A percentile compares a stretch with the other conserved stretches of the same genome.
phyloP scores from a whole-genome alignment of 2,329 filamentous ascomycete genomes.

The Aureobasidium sp. region DNA sequence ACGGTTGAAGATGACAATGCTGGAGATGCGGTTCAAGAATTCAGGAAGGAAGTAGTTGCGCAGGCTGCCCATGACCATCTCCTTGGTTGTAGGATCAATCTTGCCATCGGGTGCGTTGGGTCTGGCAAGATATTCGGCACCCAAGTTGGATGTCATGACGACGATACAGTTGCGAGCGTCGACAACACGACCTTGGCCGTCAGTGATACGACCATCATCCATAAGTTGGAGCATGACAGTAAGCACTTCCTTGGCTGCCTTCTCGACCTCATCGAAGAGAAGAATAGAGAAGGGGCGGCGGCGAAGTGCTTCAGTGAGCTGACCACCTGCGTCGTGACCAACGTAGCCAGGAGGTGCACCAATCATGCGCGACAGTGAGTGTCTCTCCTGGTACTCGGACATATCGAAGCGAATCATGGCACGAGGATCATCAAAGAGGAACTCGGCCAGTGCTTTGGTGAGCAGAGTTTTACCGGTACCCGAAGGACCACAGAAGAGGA shows the following conservation, averaged over 20 bases:
- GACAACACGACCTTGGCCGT: constrained; percentile 89
- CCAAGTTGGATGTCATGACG: constrained; percentile 97
- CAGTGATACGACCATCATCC: constrained; percentile 97
- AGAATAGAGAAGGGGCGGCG: constrained; percentile 96
- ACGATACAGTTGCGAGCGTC: constrained; percentile 98
- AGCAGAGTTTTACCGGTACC: constrained; percentile 97
- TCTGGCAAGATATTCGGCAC: constrained; percentile 85
- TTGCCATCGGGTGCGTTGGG: constrained; percentile 70
- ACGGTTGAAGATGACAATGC: constrained; percentile 96
- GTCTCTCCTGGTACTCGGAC: constrained; percentile 98
- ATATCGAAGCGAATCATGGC: constrained; percentile 99
- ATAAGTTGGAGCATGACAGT: constrained; percentile 98
- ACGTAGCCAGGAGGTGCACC: constrained; percentile 95
- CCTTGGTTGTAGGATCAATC: constrained; percentile 77
- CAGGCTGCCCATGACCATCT: constrained; percentile 84
- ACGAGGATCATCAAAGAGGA: constrained; percentile 94
- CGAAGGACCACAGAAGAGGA: constrained; percentile 97
- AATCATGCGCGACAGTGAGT: constrained; percentile 94
- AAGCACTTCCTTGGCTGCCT: constrained; percentile 94
- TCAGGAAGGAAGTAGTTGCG: constrained; percentile 97
- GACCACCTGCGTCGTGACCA: constrained; percentile 90
- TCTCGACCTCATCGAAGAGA: constrained; percentile 96
- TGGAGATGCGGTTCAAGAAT: constrained; percentile 96
- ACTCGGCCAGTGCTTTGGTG: constrained; percentile 94
- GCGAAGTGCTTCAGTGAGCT: constrained; percentile 89